Evolutionary conservation across 352 stramenopile genomes (phyloP).

Genomic region (Phytophthora fragariae): DNA sequence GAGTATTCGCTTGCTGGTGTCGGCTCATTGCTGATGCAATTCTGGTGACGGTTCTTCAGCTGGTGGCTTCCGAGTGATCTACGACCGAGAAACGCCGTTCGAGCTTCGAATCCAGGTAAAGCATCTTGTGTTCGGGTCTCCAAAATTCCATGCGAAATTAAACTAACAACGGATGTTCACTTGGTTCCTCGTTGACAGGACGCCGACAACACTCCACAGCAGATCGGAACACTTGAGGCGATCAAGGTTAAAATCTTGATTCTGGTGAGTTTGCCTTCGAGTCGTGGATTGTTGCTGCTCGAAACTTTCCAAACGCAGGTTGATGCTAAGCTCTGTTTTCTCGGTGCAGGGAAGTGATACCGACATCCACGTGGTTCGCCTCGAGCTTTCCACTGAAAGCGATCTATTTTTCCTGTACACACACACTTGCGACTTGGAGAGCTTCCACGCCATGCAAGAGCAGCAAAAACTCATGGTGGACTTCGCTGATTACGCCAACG

Average conservation of each 20-base stretch:
- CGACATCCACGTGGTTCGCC: conserved; percentile 83
- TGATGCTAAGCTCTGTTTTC: not conserved
- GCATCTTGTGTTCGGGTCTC: not conserved
- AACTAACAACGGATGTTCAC: not conserved
- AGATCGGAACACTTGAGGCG: conserved; percentile 93
- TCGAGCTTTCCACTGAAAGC: conserved; percentile 93
- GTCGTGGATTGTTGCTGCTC: not conserved
- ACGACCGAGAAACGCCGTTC: conserved; percentile 92
- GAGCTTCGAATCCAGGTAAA: conserved; percentile 90
- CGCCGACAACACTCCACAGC: conserved; percentile 84
- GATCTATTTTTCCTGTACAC: conserved; percentile 96
- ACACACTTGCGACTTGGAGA: conserved; percentile 88
- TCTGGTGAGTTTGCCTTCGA: conserved; percentile 49
- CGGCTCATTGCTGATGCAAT: not conserved
- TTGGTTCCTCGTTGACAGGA: conserved; percentile 43
- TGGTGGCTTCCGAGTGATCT: conserved; percentile 90
- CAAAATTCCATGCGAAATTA: not conserved
- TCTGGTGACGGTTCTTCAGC: conserved; percentile 30
- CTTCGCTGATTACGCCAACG: conserved; percentile 94
- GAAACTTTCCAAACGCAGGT: not conserved
- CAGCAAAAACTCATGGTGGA: conserved; percentile 97
- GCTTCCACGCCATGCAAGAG: conserved; percentile 93
- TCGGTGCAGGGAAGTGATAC: conserved; percentile 78
- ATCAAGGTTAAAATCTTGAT: conserved; percentile 96
- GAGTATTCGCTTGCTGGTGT: not conserved